Evolutionary conservation across 768 basidiomycete species (phyloP).

Genomic region (Phanerochaete carnosa): DNA sequence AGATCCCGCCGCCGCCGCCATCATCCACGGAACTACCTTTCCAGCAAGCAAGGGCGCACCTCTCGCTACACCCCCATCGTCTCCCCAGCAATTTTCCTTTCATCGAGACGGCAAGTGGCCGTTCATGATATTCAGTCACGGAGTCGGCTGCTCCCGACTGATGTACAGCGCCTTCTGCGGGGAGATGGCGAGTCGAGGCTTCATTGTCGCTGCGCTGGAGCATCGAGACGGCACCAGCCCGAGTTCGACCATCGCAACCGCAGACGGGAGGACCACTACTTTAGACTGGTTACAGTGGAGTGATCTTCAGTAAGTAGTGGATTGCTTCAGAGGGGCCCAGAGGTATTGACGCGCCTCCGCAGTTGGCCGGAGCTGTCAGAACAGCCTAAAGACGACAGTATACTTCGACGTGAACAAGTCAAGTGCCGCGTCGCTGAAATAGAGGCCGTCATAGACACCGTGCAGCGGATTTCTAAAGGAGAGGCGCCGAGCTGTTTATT

Average conservation of each 20-base stretch:
- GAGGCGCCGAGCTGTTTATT: slow-evolving; percentile 1
- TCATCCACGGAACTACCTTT: slow-evolving; percentile 29
- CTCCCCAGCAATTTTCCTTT: not conserved
- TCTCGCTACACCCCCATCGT: slow-evolving; percentile 14
- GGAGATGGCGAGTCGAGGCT: slow-evolving; percentile 41
- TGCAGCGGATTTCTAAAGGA: slow-evolving; percentile 14
- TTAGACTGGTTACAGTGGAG: slow-evolving; percentile 30
- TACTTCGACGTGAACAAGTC: slow-evolving; percentile 26
- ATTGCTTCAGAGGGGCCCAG: not conserved
- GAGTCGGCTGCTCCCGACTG: slow-evolving; percentile 36
- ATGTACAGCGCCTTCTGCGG: slow-evolving; percentile 42
- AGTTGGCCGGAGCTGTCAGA: slow-evolving; percentile 27
- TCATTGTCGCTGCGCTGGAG: slow-evolving; percentile 42
- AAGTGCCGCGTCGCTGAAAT: slow-evolving; percentile 39
- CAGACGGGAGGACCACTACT: slow-evolving; percentile 17
- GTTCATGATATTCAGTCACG: slow-evolving; percentile 44
- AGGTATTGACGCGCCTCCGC: not conserved
- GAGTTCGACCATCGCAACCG: slow-evolving; percentile 17
- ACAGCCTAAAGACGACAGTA: slow-evolving; percentile 31
- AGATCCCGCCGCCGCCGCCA: slow-evolving; percentile 23
- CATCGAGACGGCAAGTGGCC: slow-evolving; percentile 26
- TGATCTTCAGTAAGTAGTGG: slow-evolving; percentile 19
- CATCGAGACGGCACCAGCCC: slow-evolving; percentile 47
- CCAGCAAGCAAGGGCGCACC: slow-evolving; percentile 24
- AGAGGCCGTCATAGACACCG: slow-evolving; percentile 25